These are phyloP conservation scores for Auricularia heimuer DNA, from an alignment of 768 basidiomycete species.

Conservation along the genomic window DNA sequence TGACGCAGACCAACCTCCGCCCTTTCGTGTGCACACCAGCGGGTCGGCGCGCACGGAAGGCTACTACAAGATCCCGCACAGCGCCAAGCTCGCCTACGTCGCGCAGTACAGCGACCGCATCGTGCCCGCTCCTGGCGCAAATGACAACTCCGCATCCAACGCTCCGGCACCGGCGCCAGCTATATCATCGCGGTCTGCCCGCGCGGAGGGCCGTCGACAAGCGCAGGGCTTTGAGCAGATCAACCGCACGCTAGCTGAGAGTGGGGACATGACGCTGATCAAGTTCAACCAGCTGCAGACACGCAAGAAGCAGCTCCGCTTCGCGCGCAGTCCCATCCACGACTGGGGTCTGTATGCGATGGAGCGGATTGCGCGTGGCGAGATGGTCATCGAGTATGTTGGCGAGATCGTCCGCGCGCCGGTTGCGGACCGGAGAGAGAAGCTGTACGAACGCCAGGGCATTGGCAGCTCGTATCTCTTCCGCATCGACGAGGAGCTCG, in stretches of 20 bases:
- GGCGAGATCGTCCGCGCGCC: conserved; percentile 93
- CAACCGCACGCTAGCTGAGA: conserved; percentile 68
- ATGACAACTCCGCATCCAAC: conserved; percentile 10
- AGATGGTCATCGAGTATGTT: conserved; percentile 99
- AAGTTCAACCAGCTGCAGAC: conserved; percentile 99
- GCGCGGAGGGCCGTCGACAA: conserved; percentile 83
- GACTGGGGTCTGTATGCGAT: conserved; percentile 98
- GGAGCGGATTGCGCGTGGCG: conserved; percentile 86
- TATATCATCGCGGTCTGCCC: conserved; percentile 77
- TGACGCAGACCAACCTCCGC: conserved; percentile 29
- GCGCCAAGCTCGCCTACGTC: conserved; percentile 86
- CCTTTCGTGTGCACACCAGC: conserved; percentile 68
- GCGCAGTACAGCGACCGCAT: conserved; percentile 72
- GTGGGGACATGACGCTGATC: conserved; percentile 44
- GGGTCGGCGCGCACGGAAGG: conserved; percentile 92
- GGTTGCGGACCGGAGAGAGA: conserved; percentile 94
- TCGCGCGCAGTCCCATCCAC: conserved; percentile 91
- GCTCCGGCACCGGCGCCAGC: conserved; percentile 42
- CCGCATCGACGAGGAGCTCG: conserved; percentile 93
- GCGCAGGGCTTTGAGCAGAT: conserved; percentile 92
- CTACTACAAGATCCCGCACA: conserved; percentile 88
- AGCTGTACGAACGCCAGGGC: conserved; percentile 91
- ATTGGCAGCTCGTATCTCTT: conserved; percentile 98
- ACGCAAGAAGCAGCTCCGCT: conserved; percentile 93
- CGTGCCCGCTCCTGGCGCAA: conserved; percentile 31